phyloP scores from a whole-genome alignment of 805 yeast species.

The Metschnikowia lochheadii region DNA sequence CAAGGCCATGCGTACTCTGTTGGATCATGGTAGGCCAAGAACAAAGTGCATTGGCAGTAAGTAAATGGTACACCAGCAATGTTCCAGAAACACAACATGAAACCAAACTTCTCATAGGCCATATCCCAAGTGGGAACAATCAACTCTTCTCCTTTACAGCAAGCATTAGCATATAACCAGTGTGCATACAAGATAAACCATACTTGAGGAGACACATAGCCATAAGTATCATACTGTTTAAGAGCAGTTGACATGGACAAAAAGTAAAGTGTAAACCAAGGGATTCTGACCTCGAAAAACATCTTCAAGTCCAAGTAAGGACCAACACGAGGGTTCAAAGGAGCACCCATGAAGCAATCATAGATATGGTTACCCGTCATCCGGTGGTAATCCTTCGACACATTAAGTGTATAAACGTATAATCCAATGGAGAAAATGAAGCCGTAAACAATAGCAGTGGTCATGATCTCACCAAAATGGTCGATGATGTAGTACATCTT shows the following conservation, averaged over 20 bases:
- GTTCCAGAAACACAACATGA: constrained; percentile 98
- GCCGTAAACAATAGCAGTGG: constrained; percentile 82
- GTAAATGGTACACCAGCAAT: constrained; percentile 99
- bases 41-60: constrained; percentile 90
- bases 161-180: constrained; percentile 94
- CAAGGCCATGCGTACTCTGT: constrained; percentile 72
- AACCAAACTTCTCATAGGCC: constrained; percentile 99
- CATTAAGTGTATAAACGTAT: constrained; percentile 61
- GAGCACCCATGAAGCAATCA: constrained; percentile 96
- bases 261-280: constrained; percentile 90
- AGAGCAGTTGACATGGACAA: constrained; percentile 68
- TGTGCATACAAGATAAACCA: constrained; percentile 73
- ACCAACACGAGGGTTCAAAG: constrained; percentile 93
- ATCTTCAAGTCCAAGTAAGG: constrained; percentile 82
- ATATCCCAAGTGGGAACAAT: constrained; percentile 99
- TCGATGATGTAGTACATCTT: constrained; percentile 72
- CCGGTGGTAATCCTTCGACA: constrained; percentile 76
- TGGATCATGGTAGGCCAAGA: constrained; percentile 79
- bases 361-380: constrained; percentile 89
- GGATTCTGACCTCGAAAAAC: constrained; percentile 96
- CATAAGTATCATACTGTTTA: constrained; percentile 78
- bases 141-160: constrained; percentile 95
- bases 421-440: constrained; percentile 61
- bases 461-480: constrained; percentile 86
- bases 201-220: constrained; percentile 74